Percentiles rank a stretch among this genome's conserved stretches.
phyloP scores from a whole-genome alignment of 2,329 filamentous ascomycete species.

The Falciphora oryzae region DNA sequence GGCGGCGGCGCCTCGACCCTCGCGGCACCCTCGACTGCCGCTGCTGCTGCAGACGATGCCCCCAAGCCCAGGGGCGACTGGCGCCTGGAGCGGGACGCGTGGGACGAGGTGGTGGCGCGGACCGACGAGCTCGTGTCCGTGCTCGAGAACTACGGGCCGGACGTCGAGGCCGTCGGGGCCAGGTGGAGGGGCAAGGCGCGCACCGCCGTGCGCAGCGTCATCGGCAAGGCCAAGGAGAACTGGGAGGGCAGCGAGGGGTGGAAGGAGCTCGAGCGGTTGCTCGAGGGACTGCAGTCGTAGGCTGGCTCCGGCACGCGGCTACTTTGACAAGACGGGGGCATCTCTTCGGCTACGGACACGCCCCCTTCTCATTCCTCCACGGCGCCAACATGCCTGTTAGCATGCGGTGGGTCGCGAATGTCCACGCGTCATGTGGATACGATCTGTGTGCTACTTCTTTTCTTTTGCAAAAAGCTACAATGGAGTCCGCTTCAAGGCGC shows the following conservation, averaged over 20 bases:
- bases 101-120: slow-evolving; percentile 67
- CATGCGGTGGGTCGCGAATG: neutral
- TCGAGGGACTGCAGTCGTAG: slow-evolving; percentile 41
- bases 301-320: neutral
- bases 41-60: slow-evolving; percentile 15
- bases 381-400: neutral
- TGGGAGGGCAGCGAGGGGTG: slow-evolving; percentile 77
- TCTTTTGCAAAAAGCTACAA: neutral
- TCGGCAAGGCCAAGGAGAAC: slow-evolving; percentile 71
- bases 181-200: slow-evolving; percentile 87
- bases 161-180: slow-evolving; percentile 61
- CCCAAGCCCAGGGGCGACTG: slow-evolving; percentile 41
- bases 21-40: slow-evolving; percentile 22
- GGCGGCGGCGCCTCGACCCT: slow-evolving; percentile 32
- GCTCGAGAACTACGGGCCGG: slow-evolving; percentile 71
- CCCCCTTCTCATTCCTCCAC: neutral
- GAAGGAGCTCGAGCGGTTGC: slow-evolving; percentile 50
- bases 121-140: slow-evolving; percentile 78
- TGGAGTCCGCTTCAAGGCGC: neutral
- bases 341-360: neutral
- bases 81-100: slow-evolving; percentile 56
- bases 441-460: neutral
- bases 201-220: slow-evolving; percentile 74
- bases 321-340: too few relatives aligned
- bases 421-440: neutral